phyloP scores from a whole-genome alignment of 2,329 filamentous ascomycete species.

The Trichothecium sympodiale region DNA sequence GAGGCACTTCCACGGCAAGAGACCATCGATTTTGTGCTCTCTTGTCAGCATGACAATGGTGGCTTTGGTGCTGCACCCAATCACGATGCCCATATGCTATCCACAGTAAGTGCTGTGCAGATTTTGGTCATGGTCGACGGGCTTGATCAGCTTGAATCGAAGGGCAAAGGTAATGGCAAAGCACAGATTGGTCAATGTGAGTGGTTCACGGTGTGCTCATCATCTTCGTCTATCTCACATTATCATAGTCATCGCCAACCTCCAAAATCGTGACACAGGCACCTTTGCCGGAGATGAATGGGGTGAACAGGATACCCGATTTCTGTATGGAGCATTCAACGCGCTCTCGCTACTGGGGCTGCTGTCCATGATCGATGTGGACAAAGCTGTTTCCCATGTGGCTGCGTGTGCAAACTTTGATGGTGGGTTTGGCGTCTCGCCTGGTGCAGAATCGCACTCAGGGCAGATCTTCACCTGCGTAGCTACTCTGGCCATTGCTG shows the following conservation, averaged over 20 bases:
- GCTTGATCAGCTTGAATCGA: conserved; percentile 67
- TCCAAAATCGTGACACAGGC: conserved; percentile 73
- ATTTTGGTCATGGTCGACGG: conserved; percentile 81
- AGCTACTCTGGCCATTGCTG: conserved; percentile 74
- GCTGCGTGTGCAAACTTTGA: conserved; percentile 84
- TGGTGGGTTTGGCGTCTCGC: conserved; percentile 81
- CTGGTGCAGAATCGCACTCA: conserved; percentile 87
- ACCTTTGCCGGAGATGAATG: conserved; percentile 92
- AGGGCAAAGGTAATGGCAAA: conserved; percentile 50
- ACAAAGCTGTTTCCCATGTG: conserved; percentile 70
- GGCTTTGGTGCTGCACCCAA: conserved; percentile 90
- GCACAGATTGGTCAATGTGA: conserved; percentile 66
- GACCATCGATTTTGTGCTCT: conserved; percentile 86
- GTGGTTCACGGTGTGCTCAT: conserved; percentile 25
- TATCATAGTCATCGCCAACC: conserved; percentile 56
- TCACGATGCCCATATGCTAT: conserved; percentile 93
- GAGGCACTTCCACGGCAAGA: conserved; percentile 70
- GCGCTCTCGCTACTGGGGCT: conserved; percentile 75
- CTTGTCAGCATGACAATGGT: conserved; percentile 80
- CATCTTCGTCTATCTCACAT: conserved; percentile 10
- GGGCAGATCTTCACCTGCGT: conserved; percentile 95
- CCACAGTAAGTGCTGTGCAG: conserved; percentile 90
- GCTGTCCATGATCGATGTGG: conserved; percentile 62
- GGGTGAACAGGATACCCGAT: conserved; percentile 92
- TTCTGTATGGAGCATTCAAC: conserved; percentile 83